Percentiles rank a stretch among this genome's conserved stretches.
phyloP scores from a whole-genome alignment of 345 rosid species.

The Populus deltoides region DNA sequence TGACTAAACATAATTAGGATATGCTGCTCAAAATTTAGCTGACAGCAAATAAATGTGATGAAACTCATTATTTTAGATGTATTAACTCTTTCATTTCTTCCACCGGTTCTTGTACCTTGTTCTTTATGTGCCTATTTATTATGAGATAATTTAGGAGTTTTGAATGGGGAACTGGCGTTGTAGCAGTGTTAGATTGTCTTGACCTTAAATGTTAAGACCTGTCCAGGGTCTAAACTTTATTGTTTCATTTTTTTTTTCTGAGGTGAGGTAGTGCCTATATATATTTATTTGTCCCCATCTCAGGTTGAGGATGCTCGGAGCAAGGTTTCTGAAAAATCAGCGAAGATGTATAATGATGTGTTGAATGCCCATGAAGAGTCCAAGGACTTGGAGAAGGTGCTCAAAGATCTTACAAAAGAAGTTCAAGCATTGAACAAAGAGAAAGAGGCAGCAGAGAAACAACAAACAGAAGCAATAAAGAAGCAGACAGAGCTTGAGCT shows the following conservation, averaged over 20 bases:
- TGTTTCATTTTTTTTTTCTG: neutral
- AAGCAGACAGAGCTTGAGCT: conserved; percentile 82
- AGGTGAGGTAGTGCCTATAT: neutral
- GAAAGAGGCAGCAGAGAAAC: conserved; percentile 66
- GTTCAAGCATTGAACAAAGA: conserved; percentile 71
- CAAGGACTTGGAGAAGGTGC: conserved; percentile 63
- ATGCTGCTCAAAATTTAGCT: neutral
- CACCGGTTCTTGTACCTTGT: neutral
- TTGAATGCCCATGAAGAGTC: conserved; percentile 76
- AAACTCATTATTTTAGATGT: neutral
- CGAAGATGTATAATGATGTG: conserved; percentile 65
- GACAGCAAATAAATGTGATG: neutral
- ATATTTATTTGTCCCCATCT: neutral
- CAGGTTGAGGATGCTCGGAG: conserved; percentile 76
- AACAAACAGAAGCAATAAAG: conserved; percentile 68
- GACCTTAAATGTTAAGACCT: too few species aligned
- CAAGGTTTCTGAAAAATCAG: conserved; percentile 62
- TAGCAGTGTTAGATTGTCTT: too few species aligned
- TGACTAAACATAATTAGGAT: neutral
- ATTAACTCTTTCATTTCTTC: neutral
- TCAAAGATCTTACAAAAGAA: conserved; percentile 71
- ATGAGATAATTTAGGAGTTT: too few species aligned
- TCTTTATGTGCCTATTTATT: neutral
- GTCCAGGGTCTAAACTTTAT: too few species aligned
- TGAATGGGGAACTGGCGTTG: too few species aligned